These are phyloP conservation scores for Physcomitrellopsis africana DNA, from an alignment of 225 moss, liverwort and hornwort species.

Conservation along the genomic window DNA sequence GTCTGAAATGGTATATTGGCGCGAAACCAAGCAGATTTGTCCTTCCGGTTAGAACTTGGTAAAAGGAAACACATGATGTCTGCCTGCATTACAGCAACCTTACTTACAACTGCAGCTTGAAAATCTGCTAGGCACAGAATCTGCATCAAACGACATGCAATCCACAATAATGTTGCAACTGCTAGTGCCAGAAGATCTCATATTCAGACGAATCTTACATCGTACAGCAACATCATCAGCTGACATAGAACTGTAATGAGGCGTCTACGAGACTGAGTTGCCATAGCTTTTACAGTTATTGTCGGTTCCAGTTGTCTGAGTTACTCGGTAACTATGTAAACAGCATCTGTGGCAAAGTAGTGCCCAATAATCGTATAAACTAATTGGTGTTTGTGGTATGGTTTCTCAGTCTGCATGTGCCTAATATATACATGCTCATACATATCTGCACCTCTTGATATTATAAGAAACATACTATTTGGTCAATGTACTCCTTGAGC, in stretches of 20 bases:
- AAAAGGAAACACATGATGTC: constrained; percentile 1
- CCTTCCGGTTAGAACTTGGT: background rate
- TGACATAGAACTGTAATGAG: constrained; percentile 1
- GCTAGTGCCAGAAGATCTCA: background rate
- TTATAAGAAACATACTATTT: background rate
- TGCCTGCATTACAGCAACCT: constrained; percentile 10
- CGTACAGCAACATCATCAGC: constrained; percentile 7
- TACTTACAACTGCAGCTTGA: too few relatives aligned
- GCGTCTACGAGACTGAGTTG: too few relatives aligned
- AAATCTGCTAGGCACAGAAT: too few relatives aligned
- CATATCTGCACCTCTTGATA: background rate
- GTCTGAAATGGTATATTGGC: background rate
- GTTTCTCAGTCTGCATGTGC: too few relatives aligned
- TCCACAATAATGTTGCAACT: background rate
- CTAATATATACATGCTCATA: background rate
- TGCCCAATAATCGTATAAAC: background rate
- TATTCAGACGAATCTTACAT: constrained; percentile 13
- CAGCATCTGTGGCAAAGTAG: background rate
- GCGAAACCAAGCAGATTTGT: background rate
- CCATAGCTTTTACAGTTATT: background rate
- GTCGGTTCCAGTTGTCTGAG: background rate
- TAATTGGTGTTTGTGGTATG: too few relatives aligned
- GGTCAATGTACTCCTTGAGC: background rate
- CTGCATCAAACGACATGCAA: constrained; percentile 25
- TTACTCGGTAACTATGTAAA: constrained; percentile 1